Conservation (phyloP, 495 filamentous ascomycete genomes). For the Aspergillus conjunctus region DNA sequence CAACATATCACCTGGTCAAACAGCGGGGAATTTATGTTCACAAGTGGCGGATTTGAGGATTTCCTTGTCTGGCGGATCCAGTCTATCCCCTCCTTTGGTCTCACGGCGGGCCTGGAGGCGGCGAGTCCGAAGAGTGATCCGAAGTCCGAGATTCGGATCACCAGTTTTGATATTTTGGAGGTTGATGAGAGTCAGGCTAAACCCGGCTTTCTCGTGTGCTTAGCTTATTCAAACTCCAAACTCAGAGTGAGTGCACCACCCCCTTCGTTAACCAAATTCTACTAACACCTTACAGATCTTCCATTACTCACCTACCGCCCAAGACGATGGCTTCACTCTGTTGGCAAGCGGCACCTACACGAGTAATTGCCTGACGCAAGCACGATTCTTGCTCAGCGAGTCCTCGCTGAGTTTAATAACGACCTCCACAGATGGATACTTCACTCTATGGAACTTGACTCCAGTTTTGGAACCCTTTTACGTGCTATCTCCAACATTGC, state of each 20-base stretch:
- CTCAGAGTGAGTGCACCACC: conserved; percentile 50
- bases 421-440: conserved; percentile 62
- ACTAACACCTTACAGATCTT: conserved; percentile 48
- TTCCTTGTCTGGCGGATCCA: conserved; percentile 80
- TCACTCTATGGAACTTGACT: conserved; percentile 57
- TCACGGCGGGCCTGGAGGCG: conserved; percentile 65
- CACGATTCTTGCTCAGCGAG: conserved; percentile 49
- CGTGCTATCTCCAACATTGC: conserved; percentile 26
- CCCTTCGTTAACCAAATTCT: neutral
- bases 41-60: conserved; percentile 83
- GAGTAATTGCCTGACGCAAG: conserved; percentile 78
- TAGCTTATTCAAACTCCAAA: conserved; percentile 79
- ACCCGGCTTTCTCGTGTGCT: conserved; percentile 54
- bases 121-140: conserved; percentile 59
- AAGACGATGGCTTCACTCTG: conserved; percentile 51
- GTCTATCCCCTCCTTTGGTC: conserved; percentile 51
- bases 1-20: conserved; percentile 77
- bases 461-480: conserved; percentile 36
- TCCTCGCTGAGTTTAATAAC: conserved; percentile 51
- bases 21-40: conserved; percentile 70
- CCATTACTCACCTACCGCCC: conserved; percentile 49
- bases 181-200: conserved; percentile 32
- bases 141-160: conserved; percentile 74
- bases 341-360: conserved; percentile 65
- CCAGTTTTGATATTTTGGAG: conserved; percentile 64